Evolutionary conservation across 495 filamentous ascomycete genomes (phyloP), one percentile per base, ranked within the genome.

Genomic region (Aspergillus sclerotioniger): DNA sequence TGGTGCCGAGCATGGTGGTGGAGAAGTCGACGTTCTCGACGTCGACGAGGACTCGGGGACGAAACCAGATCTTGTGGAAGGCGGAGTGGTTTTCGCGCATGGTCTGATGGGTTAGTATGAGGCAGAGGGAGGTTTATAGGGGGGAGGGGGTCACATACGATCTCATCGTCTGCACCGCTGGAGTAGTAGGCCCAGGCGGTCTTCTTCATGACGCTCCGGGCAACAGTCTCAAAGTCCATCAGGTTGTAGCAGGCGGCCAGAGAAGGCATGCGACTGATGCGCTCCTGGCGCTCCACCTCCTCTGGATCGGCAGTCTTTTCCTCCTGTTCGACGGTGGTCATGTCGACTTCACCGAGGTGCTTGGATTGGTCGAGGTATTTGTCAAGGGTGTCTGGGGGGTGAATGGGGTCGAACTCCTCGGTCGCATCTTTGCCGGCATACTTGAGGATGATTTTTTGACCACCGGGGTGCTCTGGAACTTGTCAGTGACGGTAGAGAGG

Each of bases 41-140:
- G 62, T 98, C 85, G 37, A 92, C 84, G 17, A 98, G 81, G 53
- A 97, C 76, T 45, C 84, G 83, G 3, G 93, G 93, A 16, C 92
- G 84, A 77, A 98, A 98, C 93, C 93, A 98, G 73, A 98, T 92
- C 66, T 93, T 92, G 76, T 98, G 93, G 77, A 87, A 98, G 28
- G 95, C 94, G 9, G 86, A 84, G 76, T 96, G 93, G 75, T 98
- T 98, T 75, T 98, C 95, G 51, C 94, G 86, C 83, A 98, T 82
- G 1, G 94, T 98, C 91, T 96, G 60, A n/a, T 9, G 41, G 33
- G 17, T 39, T 41, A n/a, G 37, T 41, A 1, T 13, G 37, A 2
- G 37, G 6, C 3, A 13, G 6, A 15, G n/a, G 20, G 9, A 17
- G 50, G 15, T 28, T 29, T 17, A 12, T 13, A 2, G 19, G 13